Base-by-base conservation (phyloP, 2,329 filamentous ascomycete species). In the Penicillium sp. region DNA sequence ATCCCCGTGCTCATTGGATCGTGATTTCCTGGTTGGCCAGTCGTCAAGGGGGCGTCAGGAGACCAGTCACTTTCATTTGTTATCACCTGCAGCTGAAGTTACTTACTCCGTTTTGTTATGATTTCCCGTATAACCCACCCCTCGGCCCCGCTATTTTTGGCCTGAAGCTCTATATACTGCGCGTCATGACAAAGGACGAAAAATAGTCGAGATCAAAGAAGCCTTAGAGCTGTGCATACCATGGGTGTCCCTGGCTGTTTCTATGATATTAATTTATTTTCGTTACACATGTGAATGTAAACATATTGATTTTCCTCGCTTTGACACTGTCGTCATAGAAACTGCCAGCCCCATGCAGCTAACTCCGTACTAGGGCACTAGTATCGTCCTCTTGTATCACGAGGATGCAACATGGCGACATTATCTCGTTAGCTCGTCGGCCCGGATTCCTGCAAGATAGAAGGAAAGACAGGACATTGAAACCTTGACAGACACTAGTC, bases 51-150 rank as follows among this genome's bases (percentile, higher is more conserved):
- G 43, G 39, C 53, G 62, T 65, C 62, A 66, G 64, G 57, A 65
- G 64, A 62, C 64, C 55, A 48, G 51, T 52, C 55, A 39, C 56
- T 59, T 52, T 60, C 50, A 62, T 65, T 65, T 60, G 58, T 58
- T 60, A 65, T 57, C 54, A 63, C 53, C 57, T 58, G 58, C 54
- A 63, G 55, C 57, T 58, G 57, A 60, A 60, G 49, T 26, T 39
- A 24, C 21, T 51, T 43, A 48, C n/a, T 22, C 39, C 47, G 35
- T 29, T 42, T 50, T n/a, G n/a, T 46, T 4, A 16, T 47, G 45
- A 53, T 44, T 29, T 39, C 44, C 4, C 48, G n/a, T 16, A 14
- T 49, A 49, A 27, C 24, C 47, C 21, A 39, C 27, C 4, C 14
- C 29, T n/a, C 27, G 19, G 14, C 46, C 27, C 47, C 31, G 42